These are phyloP conservation scores for Peronospora destructor DNA, from an alignment of 352 stramenopile genomes.

Conservation along the genomic window DNA sequence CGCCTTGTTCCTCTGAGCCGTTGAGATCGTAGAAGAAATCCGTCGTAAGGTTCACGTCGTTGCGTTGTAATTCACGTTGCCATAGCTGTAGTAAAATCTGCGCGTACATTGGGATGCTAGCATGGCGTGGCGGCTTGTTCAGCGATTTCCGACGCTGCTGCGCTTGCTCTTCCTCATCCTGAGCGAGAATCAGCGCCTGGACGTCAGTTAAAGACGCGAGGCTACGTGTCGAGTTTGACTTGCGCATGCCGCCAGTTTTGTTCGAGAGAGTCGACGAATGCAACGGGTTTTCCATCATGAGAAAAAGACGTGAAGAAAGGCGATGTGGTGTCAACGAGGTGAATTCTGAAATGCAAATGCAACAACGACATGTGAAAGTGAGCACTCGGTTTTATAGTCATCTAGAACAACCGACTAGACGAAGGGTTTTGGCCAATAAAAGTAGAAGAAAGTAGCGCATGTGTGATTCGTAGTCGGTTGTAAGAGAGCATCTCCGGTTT, in stretches of 20 bases:
- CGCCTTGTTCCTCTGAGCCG: constrained; percentile 49
- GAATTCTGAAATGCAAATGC: background rate
- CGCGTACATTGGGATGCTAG: constrained; percentile 57
- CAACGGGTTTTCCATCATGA: constrained; percentile 35
- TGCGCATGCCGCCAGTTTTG: constrained; percentile 31
- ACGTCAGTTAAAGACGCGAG: constrained; percentile 31
- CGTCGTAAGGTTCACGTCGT: constrained; percentile 50
- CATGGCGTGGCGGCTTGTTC: constrained; percentile 57
- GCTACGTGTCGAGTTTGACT: constrained; percentile 53
- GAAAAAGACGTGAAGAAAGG: background rate
- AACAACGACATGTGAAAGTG: constrained; percentile 14
- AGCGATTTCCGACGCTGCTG: constrained; percentile 33
- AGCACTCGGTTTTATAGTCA: constrained; percentile 1
- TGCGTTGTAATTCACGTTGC: constrained; percentile 52
- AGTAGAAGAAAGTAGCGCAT: background rate
- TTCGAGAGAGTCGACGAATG: constrained; percentile 21
- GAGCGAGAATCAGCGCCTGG: constrained; percentile 36
- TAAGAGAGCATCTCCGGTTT: constrained; percentile 13
- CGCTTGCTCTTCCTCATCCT: constrained; percentile 44
- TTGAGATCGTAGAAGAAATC: constrained; percentile 64
- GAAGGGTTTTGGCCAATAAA: background rate
- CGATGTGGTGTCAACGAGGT: constrained; percentile 3
- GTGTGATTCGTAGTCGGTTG: background rate
- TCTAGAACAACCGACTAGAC: constrained; percentile 2
- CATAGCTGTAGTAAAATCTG: constrained; percentile 61